Base-by-base conservation (phyloP, 495 filamentous ascomycete species). In the Daldinia childiae region DNA sequence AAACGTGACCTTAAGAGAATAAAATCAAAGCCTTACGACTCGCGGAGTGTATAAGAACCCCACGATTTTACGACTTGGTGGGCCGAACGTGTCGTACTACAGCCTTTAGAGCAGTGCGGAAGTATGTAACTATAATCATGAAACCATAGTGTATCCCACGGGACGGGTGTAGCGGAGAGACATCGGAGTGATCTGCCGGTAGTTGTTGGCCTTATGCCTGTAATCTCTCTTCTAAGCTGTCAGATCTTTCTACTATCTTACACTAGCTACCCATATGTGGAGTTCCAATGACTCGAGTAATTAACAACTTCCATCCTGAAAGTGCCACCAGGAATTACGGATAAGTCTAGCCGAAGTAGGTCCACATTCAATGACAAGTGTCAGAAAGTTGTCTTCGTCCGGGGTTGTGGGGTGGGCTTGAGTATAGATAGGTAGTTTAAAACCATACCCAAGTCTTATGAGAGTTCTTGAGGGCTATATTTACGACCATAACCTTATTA, bases 1-100 rank as follows among this genome's bases (percentile, higher is more conserved):
- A 39, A 38, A 30, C 24, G 24, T 24, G n/a, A 15, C 62, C 26
- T 54, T 39, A 15, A n/a, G 34, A 17, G 5, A 38, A 48, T 29
- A 48, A 32, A 17, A 69, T 58, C 61, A 45, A 55, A 12, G 36
- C 41, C 45, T 48, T n/a, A 66, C 66, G 71, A 73, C 50, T 73
- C 66, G 66, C 24, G 39, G 26, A 56, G 21, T 73, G 68, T 58
- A 30, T 6, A 1, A 19, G 57, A 15, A 52, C 48, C 38, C 56
- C 55, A 62, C 34, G 64, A 60, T 21, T 38, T 55, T 24, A 29
- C 34, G 60, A 29, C 30, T 51, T 57, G 59, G 8, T 61, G 8
- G 43, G 21, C 15, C 55, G 43, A 27, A 41, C 38, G 32, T 19
- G 12, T 6, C 1, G 2, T 41, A 30, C 34, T 39, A 58, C 34